These are phyloP conservation scores for Bryoglossum gracile DNA, from an alignment of 495 filamentous ascomycete species.

Conservation along the genomic window DNA sequence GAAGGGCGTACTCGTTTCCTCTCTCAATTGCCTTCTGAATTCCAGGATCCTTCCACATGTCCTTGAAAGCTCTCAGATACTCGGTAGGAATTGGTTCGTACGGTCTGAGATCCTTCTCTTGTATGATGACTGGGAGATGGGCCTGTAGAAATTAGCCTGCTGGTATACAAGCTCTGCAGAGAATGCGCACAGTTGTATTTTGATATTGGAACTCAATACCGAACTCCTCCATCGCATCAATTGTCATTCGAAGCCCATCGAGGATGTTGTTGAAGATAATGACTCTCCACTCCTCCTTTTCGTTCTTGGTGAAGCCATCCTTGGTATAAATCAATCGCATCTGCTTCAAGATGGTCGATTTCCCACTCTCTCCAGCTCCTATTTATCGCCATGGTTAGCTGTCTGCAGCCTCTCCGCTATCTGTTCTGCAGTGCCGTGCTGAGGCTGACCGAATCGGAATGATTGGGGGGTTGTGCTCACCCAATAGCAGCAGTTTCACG, in stretches of 20 bases:
- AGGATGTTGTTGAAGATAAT: conserved; percentile 93
- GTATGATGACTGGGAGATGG: conserved; percentile 21
- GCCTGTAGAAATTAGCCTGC: conserved; percentile 7
- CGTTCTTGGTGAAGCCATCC: conserved; percentile 76
- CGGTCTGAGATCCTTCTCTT: conserved; percentile 47
- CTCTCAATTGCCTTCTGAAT: conserved; percentile 80
- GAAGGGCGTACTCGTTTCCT: conserved; percentile 92
- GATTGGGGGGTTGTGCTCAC: conserved; percentile 38
- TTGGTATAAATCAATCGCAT: conserved; percentile 97
- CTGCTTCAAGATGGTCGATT: conserved; percentile 97
- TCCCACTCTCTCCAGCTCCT: conserved; percentile 97
- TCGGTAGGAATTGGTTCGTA: conserved; percentile 65
- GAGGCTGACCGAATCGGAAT: conserved; percentile 19
- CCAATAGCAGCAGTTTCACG: conserved; percentile 77
- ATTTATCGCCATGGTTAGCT: conserved; percentile 19
- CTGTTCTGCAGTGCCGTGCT: conserved; percentile 5
- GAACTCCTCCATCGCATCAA: conserved; percentile 90
- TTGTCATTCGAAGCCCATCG: conserved; percentile 78
- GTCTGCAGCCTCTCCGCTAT: no score
- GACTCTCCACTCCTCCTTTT: conserved; percentile 86
- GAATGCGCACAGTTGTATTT: conserved; percentile 66
- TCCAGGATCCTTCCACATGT: conserved; percentile 75
- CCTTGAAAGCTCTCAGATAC: conserved; percentile 69
- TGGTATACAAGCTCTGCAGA: conserved; percentile 11
- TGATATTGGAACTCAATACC: conserved; percentile 66